Evolutionary conservation across 495 filamentous ascomycete genomes (phyloP).

Genomic region (Neurospora sp.): DNA sequence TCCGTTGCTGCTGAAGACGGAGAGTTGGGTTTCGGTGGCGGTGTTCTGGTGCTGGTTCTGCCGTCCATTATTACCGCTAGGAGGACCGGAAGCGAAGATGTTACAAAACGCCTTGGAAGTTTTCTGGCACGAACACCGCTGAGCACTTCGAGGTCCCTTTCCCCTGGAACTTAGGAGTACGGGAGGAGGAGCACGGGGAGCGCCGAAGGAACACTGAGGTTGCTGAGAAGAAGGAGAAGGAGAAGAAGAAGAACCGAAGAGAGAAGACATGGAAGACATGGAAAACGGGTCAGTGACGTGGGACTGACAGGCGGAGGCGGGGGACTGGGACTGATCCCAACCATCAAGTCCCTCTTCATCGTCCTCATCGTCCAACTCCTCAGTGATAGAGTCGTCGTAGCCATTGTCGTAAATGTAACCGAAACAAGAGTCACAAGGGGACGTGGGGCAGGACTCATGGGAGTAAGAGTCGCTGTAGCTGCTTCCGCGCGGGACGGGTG

Average conservation of each 20-base stretch:
- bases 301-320: background rate
- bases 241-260: background rate
- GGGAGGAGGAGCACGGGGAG: background rate
- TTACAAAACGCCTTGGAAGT: background rate
- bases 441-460: background rate
- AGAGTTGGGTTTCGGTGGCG: background rate
- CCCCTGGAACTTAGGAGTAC: background rate
- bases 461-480: background rate
- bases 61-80: background rate
- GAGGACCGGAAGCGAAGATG: background rate
- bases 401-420: background rate
- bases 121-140: background rate
- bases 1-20: background rate
- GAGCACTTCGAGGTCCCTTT: background rate
- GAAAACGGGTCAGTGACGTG: background rate
- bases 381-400: background rate
- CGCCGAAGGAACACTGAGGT: background rate
- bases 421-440: background rate
- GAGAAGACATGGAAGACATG: background rate
- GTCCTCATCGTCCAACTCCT: background rate
- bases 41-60: background rate
- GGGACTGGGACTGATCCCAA: background rate
- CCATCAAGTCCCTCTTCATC: background rate
- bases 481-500: background rate
- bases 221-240: background rate